Evolutionary conservation across 225 moss, liverwort and hornwort species (phyloP), one percentile per base, ranked within the genome.

Genomic region (Bryum argenteum): DNA sequence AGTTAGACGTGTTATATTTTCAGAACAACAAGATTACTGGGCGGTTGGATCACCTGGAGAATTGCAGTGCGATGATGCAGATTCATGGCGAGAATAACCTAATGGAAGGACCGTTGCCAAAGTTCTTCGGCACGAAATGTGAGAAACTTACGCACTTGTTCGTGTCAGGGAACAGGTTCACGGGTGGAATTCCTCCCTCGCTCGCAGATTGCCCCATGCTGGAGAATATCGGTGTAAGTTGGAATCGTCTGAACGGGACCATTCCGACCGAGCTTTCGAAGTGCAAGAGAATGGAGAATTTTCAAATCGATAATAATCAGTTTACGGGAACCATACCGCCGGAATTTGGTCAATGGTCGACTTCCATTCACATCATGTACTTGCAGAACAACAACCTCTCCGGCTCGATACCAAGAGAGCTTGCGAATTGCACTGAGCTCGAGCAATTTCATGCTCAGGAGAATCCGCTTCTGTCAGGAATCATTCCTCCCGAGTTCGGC

Each of bases 221-320:
- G 44, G 4, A 69, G 53, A 78, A 88, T 10, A 69, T 94, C 45
- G 90, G 90, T 44, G 78, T 94, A 8, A 91, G 89, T 55, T 74
- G 77, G 61, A 94, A 94, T 44, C 83, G 80, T 24, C 76, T 94
- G 55, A 75, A 42, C 2, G 94, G 94, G 2, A 69, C 75, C n/a
- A 90, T 94, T 14, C 91, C 94, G 0, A 16, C 11, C 17, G 69
- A 65, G 33, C 83, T 94, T 10, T 74, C 89, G 24, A 83, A 77
- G 58, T 64, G 82, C 33, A 10, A 10, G 1, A 9, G 47, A 11
- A 87, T 93, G 54, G 51, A 51, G 22, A 87, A 89, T 55, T 89
- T 93, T 11, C 82, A 86, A 44, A 64, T 93, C 9, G 87, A 93
- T 70, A 77, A 84, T 68, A 91, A 93, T 47, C 6, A 41, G 0